Conservation (phyloP, 208 protist genomes). For the Novymonas esmeraldas region DNA sequence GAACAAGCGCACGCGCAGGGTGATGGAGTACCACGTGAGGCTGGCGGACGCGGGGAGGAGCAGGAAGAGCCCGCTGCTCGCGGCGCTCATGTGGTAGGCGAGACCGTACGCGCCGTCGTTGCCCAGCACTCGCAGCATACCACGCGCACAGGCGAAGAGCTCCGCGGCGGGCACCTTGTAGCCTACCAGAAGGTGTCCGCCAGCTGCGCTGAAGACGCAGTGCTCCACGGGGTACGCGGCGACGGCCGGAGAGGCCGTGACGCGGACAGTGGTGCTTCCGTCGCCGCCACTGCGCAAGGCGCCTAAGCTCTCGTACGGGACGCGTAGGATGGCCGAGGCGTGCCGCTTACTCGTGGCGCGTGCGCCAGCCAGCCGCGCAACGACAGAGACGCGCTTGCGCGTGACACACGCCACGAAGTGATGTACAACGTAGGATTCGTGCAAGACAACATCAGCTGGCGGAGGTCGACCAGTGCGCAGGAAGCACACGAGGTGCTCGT, state of each 20-base stretch:
- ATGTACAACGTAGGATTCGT: slow-evolving; percentile 30
- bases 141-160: slow-evolving; percentile 14
- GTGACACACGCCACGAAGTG: slow-evolving; percentile 23
- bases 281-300: background rate
- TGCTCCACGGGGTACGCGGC: slow-evolving; percentile 11
- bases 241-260: background rate
- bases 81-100: slow-evolving; percentile 29
- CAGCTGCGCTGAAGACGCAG: slow-evolving; percentile 2
- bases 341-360: slow-evolving; percentile 9
- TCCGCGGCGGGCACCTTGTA: slow-evolving; percentile 25
- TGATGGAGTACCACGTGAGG: slow-evolving; percentile 1
- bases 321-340: slow-evolving; percentile 23
- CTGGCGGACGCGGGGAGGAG: slow-evolving; percentile 12
- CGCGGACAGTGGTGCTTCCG: slow-evolving; percentile 6
- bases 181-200: slow-evolving; percentile 18
- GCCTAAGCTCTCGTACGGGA: slow-evolving; percentile 27
- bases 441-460: slow-evolving; percentile 14
- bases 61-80: slow-evolving; percentile 30
- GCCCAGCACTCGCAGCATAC: slow-evolving; percentile 10
- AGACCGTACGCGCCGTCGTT: slow-evolving; percentile 13
- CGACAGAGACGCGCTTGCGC: slow-evolving; percentile 14
- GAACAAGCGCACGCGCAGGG: slow-evolving; percentile 30
- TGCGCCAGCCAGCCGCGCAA: slow-evolving; percentile 13
- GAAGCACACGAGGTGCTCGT: slow-evolving; percentile 22
- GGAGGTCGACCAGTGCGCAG: slow-evolving; percentile 3